These are phyloP conservation scores for Ceratocystis ficicola DNA, from an alignment of 2,329 filamentous ascomycete species.

Conservation along the genomic window DNA sequence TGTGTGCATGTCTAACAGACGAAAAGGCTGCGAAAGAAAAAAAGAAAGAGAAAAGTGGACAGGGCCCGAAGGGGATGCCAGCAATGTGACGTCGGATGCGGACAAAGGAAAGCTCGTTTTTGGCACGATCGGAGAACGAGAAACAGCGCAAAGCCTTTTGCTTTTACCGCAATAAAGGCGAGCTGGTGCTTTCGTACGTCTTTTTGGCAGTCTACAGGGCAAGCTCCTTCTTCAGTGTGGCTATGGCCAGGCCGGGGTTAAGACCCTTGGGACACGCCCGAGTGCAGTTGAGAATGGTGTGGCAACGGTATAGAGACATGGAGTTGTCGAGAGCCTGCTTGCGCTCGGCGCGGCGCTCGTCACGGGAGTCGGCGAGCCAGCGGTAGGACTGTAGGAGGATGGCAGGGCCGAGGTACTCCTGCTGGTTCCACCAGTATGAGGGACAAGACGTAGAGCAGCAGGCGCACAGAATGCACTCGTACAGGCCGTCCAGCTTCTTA, in stretches of 20 bases:
- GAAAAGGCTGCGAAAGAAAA: constrained; percentile 5
- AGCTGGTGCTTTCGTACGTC: neutral
- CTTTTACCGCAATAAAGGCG: constrained; percentile 30
- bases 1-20: neutral
- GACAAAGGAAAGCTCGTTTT: no score
- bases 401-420: constrained; percentile 95
- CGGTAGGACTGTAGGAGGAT: constrained; percentile 96
- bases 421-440: constrained; percentile 99
- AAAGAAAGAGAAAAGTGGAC: neutral
- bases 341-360: constrained; percentile 77
- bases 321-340: constrained; percentile 91
- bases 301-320: constrained; percentile 97
- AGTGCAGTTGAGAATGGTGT: constrained; percentile 98
- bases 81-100: neutral
- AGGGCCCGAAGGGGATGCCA: neutral
- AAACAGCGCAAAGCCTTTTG: neutral
- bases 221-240: constrained; percentile 98
- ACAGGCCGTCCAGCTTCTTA: constrained; percentile 92
- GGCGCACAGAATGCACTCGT: constrained; percentile 98
- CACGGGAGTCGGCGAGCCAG: constrained; percentile 90
- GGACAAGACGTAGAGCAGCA: constrained; percentile 99
- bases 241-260: constrained; percentile 90
- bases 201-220: constrained; percentile 32
- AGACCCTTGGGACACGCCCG: constrained; percentile 95
- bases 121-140: neutral